A percentile compares a stretch with the other conserved stretches of the same genome.
Evolutionary conservation across 1,284 basidiomycete genomes (phyloP).

Genomic region (Apiotrichum porosum): DNA sequence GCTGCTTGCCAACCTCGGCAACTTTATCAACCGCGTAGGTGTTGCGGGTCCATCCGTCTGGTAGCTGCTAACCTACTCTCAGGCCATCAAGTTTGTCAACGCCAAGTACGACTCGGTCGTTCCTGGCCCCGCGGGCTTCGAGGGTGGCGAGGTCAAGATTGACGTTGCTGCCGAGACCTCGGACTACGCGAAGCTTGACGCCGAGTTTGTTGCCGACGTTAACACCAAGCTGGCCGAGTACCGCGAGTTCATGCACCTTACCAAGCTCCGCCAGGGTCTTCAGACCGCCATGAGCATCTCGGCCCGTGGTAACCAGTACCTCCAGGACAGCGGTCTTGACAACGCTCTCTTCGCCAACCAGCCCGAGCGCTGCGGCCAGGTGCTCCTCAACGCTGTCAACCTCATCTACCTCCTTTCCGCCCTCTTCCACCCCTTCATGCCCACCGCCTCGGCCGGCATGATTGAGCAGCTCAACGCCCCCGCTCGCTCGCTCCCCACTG

Average conservation of each 20-base stretch:
- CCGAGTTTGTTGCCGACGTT: conserved; percentile 73
- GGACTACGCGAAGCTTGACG: conserved; percentile 58
- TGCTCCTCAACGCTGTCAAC: conserved; percentile 84
- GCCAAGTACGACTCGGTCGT: conserved; percentile 78
- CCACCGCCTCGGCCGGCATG: conserved; percentile 75
- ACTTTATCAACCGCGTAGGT: conserved; percentile 98
- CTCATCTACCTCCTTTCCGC: conserved; percentile 87
- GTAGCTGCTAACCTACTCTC: too few species aligned
- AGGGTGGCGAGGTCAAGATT: conserved; percentile 56
- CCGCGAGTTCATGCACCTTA: conserved; percentile 80
- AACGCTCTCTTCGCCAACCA: conserved; percentile 79
- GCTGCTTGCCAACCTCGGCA: conserved; percentile 93
- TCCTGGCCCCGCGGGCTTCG: conserved; percentile 67
- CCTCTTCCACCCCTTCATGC: conserved; percentile 94
- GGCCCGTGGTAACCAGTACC: conserved; percentile 86
- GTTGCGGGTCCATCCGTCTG: too few species aligned
- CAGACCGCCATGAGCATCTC: conserved; percentile 87
- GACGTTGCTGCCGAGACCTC: conserved; percentile 22
- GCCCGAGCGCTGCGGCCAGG: conserved; percentile 80
- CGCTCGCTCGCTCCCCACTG: conserved; percentile 65
- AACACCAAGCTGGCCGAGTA: conserved; percentile 73
- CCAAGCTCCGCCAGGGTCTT: conserved; percentile 83
- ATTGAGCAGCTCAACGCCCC: conserved; percentile 87
- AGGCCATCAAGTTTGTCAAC: conserved; percentile 82
- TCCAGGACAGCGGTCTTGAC: conserved; percentile 86